These are phyloP conservation scores for Plasmodium fragile DNA, from an alignment of 169 alveolate genomes.

Conservation along the genomic window DNA sequence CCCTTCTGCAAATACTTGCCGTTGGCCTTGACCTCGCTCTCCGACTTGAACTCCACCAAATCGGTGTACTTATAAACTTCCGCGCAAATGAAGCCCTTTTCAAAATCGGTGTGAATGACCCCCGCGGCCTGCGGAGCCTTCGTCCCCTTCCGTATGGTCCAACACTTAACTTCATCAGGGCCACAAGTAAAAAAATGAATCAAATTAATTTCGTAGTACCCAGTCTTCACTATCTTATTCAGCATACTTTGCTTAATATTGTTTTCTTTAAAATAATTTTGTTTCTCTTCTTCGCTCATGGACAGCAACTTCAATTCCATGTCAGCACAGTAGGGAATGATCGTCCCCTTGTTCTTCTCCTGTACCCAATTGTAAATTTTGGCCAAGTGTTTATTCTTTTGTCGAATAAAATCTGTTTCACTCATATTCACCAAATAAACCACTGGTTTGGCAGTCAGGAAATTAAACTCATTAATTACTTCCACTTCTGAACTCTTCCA, in stretches of 20 bases:
- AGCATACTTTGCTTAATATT: slow-evolving; percentile 91
- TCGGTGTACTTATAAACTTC: slow-evolving; percentile 95
- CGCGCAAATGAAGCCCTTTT: slow-evolving; percentile 99
- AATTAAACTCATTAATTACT: slow-evolving; percentile 92
- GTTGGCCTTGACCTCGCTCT: slow-evolving; percentile 94
- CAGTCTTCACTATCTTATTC: slow-evolving; percentile 96
- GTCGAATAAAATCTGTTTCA: slow-evolving; percentile 95
- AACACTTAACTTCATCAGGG: slow-evolving; percentile 99
- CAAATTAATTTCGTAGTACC: slow-evolving; percentile 95
- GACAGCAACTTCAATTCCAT: slow-evolving; percentile 94
- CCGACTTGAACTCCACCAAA: slow-evolving; percentile 88
- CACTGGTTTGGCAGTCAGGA: slow-evolving; percentile 99
- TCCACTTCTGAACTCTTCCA: slow-evolving; percentile 95
- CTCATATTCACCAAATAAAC: slow-evolving; percentile 97
- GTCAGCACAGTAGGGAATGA: slow-evolving; percentile 98
- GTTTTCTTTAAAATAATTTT: slow-evolving; percentile 83
- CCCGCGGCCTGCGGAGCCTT: slow-evolving; percentile 98
- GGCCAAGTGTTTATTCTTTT: slow-evolving; percentile 97
- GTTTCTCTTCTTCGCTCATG: slow-evolving; percentile 90
- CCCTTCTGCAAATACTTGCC: slow-evolving; percentile 95
- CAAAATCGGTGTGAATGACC: slow-evolving; percentile 97
- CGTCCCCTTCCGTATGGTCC: slow-evolving; percentile 97
- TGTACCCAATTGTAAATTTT: slow-evolving; percentile 97
- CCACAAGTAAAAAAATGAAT: slow-evolving; percentile 99
- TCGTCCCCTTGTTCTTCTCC: slow-evolving; percentile 97